A percentile compares a stretch with the other conserved stretches of the same genome.
These are phyloP conservation scores for Talaromyces liani DNA, from an alignment of 495 filamentous ascomycete species.

Conservation along the genomic window DNA sequence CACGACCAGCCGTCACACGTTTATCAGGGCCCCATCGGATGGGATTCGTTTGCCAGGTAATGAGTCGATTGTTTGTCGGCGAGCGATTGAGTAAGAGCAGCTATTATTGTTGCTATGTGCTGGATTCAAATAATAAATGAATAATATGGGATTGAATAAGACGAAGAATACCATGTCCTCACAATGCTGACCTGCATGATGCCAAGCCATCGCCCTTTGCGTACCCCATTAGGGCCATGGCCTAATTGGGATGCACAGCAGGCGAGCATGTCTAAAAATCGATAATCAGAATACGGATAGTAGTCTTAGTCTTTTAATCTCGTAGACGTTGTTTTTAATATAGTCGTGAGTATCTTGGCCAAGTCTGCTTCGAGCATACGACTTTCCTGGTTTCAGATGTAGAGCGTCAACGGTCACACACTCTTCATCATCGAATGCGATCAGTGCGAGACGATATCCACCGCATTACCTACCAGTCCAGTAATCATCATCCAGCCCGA, in stretches of 20 bases:
- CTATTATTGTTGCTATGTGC: not conserved
- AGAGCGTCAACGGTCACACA: not conserved
- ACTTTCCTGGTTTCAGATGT: not conserved
- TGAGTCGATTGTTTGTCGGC: not conserved
- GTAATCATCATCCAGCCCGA: not conserved
- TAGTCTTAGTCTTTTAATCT: not conserved
- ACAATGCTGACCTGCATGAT: conserved; percentile 1
- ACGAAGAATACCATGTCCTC: not conserved
- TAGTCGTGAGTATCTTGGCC: not conserved
- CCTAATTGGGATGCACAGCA: not conserved
- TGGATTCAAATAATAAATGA: not conserved
- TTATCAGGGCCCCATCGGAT: not conserved
- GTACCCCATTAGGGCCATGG: not conserved
- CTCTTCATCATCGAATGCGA: not conserved
- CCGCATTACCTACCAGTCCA: not conserved
- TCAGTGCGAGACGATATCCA: not conserved
- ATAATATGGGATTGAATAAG: not conserved
- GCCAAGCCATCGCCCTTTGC: not conserved
- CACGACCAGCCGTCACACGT: not conserved
- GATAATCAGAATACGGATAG: not conserved
- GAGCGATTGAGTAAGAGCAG: not conserved
- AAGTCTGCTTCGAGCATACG: not conserved
- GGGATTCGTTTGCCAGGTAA: not conserved
- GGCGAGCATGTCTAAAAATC: not conserved
- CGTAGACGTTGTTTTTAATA: not conserved